These are phyloP conservation scores for Sonneratia alba DNA, from an alignment of 345 rosid species.

Conservation along the genomic window DNA sequence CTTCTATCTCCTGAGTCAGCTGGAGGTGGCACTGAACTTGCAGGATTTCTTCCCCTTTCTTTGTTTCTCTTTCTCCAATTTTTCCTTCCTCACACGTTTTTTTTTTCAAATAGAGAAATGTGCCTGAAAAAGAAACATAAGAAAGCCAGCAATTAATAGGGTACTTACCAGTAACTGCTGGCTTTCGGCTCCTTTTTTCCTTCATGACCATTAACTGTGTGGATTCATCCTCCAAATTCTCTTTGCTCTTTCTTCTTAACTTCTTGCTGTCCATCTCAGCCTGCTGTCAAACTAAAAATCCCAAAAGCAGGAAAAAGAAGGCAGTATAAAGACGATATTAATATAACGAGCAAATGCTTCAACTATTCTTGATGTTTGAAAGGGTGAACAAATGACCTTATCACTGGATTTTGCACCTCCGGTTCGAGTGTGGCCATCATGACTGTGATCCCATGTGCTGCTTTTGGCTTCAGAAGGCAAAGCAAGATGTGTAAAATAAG, in stretches of 20 bases:
- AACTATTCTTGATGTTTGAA: neutral
- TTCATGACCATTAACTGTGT: neutral
- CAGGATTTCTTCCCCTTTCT: neutral
- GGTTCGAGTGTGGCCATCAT: conserved; percentile 19
- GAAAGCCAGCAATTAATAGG: conserved; percentile 47
- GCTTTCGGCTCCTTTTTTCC: conserved; percentile 28
- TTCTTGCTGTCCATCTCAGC: conserved; percentile 31
- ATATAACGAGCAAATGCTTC: neutral
- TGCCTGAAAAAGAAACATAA: conserved; percentile 38
- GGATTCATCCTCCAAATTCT: neutral
- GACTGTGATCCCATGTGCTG: conserved; percentile 19
- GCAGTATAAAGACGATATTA: conserved; percentile 19
- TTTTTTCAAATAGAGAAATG: conserved; percentile 4
- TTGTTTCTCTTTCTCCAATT: neutral
- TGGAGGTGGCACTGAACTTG: neutral
- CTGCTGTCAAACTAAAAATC: conserved; percentile 18
- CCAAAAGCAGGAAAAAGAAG: conserved; percentile 13
- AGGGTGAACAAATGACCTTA: conserved; percentile 23
- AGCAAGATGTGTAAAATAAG: conserved; percentile 15
- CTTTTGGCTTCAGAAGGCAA: conserved; percentile 32
- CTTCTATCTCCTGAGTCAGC: neutral
- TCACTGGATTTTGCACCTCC: conserved; percentile 28
- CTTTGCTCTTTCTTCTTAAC: conserved; percentile 8
- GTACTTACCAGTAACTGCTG: conserved; percentile 55
- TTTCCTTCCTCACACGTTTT: neutral